Evolutionary conservation across 169 alveolate genomes (phyloP), one percentile per base, ranked within the genome.

Genomic region (Plasmodium blacklocki): DNA sequence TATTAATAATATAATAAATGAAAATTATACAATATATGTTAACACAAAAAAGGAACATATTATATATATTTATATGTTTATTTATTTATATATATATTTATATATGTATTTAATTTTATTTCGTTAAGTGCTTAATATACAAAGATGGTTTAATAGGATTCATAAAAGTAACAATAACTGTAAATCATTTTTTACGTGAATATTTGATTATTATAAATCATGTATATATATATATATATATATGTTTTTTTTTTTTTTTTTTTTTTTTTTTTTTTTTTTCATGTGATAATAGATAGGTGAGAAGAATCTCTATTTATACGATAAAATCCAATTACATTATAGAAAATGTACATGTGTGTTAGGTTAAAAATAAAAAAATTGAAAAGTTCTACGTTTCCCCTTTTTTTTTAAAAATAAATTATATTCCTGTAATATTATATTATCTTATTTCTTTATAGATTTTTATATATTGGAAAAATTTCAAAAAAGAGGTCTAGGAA

Each of bases 401-500:
- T 66, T 66, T 66, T 68, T 45, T 39, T 67, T 67, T 67, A n/a
- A 0, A 11, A 26, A 18, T 56, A 3, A 45, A 23, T 56, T 12
- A 11, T 6, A 26, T 58, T 58, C 29, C 32, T 15, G 5, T 8
- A 45, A 45, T 73, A 45, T 47, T n/a, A 19, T 58, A 19, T 45
- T 62, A 14, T 73, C 64, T 56, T 29, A 26, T 1, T 23, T n/a
- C 11, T 39, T 23, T 59, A n/a, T 54, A 74, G 88, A 74, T 45
- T 74, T 74, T 45, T 74, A 74, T 50, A 74, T 74, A 74, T 47
- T 19, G 23, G 47, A 49, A 11, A 15, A 43, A 19, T 74, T 74
- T 52, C 88, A 66, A 66, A 74, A 74, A 47, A 74, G 73, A 73
- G 88, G 88, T 49, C 74, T 74, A 11, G 88, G 88, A 66, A 62